A percentile compares a stretch with the other conserved stretches of the same genome.
Evolutionary conservation across 768 basidiomycete genomes (phyloP).

Genomic region (Clathrus columnatus): DNA sequence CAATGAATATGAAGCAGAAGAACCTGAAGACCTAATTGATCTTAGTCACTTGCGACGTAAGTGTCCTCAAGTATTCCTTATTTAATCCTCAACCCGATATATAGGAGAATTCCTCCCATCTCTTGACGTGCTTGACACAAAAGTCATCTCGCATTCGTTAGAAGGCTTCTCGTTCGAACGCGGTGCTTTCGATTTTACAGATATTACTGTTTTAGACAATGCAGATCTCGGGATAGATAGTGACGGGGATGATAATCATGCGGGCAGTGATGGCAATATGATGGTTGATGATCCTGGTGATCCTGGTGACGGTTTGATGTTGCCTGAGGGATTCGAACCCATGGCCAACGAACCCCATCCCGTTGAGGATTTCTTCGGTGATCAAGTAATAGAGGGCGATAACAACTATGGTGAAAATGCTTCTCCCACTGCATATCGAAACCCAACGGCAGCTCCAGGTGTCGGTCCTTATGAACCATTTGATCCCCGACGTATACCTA

Average conservation of each 20-base stretch:
- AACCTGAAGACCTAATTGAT: constrained; percentile 62
- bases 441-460: constrained; percentile 22
- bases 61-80: constrained; percentile 18
- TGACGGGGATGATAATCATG: constrained; percentile 39
- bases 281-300: constrained; percentile 34
- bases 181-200: constrained; percentile 53
- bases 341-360: constrained; percentile 16
- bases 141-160: constrained; percentile 75
- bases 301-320: constrained; percentile 16
- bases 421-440: constrained; percentile 14
- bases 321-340: constrained; percentile 7
- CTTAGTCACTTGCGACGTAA: constrained; percentile 52
- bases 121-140: constrained; percentile 50
- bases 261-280: constrained; percentile 22
- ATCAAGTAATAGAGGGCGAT: constrained; percentile 40
- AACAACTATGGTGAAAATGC: constrained; percentile 37
- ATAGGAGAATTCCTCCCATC: constrained; percentile 72
- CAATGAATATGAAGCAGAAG: constrained; percentile 37
- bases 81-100: neutral
- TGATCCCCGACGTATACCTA: constrained; percentile 72
- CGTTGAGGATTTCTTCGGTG: constrained; percentile 61
- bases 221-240: constrained; percentile 33
- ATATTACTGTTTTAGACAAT: constrained; percentile 51
- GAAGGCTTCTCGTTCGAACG: constrained; percentile 76
- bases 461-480: constrained; percentile 60